Evolutionary conservation across 108 stramenopile species (phyloP).

Genomic region (Pseudonitzschia multistriata): DNA sequence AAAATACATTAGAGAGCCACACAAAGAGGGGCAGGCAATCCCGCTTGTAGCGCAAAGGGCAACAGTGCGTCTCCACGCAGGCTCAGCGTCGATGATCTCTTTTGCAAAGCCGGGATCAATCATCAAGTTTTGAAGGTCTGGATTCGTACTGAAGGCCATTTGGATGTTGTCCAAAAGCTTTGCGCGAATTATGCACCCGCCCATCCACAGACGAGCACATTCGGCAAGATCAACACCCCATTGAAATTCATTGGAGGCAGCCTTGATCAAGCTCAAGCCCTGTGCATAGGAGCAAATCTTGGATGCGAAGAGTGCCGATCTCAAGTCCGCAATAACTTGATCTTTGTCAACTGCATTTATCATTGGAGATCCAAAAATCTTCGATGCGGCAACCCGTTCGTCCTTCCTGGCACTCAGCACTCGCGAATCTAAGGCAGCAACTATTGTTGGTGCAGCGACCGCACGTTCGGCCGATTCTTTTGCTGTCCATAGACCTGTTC

Average conservation of each 20-base stretch:
- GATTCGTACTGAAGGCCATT: conserved; percentile 57
- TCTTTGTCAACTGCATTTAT: conserved; percentile 59
- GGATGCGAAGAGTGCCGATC: conserved; percentile 84
- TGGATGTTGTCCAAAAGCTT: conserved; percentile 77
- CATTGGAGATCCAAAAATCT: conserved; percentile 76
- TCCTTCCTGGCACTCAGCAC: conserved; percentile 88
- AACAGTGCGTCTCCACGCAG: conserved; percentile 84
- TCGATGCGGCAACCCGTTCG: conserved; percentile 81
- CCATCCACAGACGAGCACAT: conserved; percentile 90
- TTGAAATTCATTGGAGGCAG: conserved; percentile 69
- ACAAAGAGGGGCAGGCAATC: conserved; percentile 79
- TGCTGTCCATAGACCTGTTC: conserved; percentile 96
- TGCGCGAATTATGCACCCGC: conserved; percentile 92
- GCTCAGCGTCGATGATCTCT: conserved; percentile 53
- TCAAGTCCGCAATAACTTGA: conserved; percentile 79
- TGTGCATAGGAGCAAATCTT: conserved; percentile 93
- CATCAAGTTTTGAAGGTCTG: conserved; percentile 69
- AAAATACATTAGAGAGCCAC: conserved; percentile 87
- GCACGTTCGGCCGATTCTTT: conserved; percentile 94
- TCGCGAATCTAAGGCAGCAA: conserved; percentile 91
- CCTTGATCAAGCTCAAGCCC: conserved; percentile 83
- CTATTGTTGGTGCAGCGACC: conserved; percentile 92
- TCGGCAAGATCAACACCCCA: conserved; percentile 86
- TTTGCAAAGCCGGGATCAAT: conserved; percentile 78
- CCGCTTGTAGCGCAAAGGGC: conserved; percentile 79